phyloP scores from a whole-genome alignment of 2,329 filamentous ascomycete genomes.

The Cryphonectria parasitica region DNA sequence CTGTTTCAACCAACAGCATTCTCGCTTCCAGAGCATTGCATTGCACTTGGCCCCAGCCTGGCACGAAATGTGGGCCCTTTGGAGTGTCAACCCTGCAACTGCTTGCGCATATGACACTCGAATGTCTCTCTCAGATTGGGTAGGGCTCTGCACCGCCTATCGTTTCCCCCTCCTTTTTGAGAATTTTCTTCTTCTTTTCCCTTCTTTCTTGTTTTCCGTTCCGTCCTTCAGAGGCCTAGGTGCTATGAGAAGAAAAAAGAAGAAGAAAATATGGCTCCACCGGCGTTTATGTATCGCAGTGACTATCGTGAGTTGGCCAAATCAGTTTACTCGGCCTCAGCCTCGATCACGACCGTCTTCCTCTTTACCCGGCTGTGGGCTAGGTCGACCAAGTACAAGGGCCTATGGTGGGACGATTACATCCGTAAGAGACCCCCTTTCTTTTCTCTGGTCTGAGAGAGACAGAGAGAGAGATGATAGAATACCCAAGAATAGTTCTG shows the following conservation, averaged over 20 bases:
- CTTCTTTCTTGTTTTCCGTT: neutral
- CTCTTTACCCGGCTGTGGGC: conserved; percentile 24
- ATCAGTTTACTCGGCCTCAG: conserved; percentile 19
- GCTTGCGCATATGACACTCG: neutral
- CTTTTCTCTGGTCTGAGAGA: neutral
- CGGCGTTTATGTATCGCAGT: conserved; percentile 15
- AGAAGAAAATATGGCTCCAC: neutral
- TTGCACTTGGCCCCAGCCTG: neutral
- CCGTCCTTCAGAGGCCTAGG: neutral
- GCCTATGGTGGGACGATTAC: conserved; percentile 25
- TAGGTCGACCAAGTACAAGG: conserved; percentile 18
- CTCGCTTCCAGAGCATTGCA: neutral
- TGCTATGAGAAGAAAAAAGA: neutral
- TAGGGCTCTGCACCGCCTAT: neutral
- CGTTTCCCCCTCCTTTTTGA: neutral
- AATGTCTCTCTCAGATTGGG: neutral
- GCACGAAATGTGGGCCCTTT: neutral
- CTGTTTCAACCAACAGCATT: neutral
- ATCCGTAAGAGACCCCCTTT: conserved; percentile 7
- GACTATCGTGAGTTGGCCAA: conserved; percentile 26
- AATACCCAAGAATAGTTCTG: neutral
- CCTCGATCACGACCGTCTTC: conserved; percentile 22
- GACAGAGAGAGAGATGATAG: neutral
- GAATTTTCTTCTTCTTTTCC: neutral
- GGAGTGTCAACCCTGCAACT: neutral